phyloP scores from a whole-genome alignment of 2,329 filamentous ascomycete genomes.

The Pyricularia sp. region DNA sequence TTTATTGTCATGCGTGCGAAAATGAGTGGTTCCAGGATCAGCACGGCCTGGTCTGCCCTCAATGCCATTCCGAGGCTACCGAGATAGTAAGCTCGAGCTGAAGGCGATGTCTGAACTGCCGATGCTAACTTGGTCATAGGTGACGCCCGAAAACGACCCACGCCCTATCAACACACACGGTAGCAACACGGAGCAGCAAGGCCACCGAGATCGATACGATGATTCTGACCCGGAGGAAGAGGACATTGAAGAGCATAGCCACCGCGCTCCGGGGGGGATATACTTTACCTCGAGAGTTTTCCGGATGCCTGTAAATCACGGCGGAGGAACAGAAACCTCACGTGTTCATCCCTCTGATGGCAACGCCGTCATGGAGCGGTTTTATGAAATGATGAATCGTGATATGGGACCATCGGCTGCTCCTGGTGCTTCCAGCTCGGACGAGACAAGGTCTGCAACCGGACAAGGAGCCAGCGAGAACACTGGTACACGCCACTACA shows the following conservation, averaged over 20 bases:
- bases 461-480: not conserved
- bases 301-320: constrained; percentile 4
- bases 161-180: constrained; percentile 25
- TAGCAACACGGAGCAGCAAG: constrained; percentile 5
- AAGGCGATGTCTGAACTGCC: not conserved
- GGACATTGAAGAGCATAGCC: constrained; percentile 41
- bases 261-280: constrained; percentile 25
- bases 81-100: constrained; percentile 60
- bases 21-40: constrained; percentile 71
- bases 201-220: constrained; percentile 11
- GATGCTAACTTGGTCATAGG: constrained; percentile 24
- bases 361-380: constrained; percentile 26
- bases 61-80: constrained; percentile 64
- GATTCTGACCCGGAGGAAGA: constrained; percentile 47
- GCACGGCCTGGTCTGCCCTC: constrained; percentile 56
- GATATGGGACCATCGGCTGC: not conserved
- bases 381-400: constrained; percentile 26
- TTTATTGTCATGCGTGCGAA: constrained; percentile 74
- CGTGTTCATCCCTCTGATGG: constrained; percentile 15
- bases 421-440: not conserved
- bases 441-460: not conserved
- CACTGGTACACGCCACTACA: not conserved
- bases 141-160: constrained; percentile 48
- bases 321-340: not conserved
- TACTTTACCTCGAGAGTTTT: constrained; percentile 23